Base-by-base conservation (phyloP, 2,329 filamentous ascomycete species). In the Fusarium zealandicum region DNA sequence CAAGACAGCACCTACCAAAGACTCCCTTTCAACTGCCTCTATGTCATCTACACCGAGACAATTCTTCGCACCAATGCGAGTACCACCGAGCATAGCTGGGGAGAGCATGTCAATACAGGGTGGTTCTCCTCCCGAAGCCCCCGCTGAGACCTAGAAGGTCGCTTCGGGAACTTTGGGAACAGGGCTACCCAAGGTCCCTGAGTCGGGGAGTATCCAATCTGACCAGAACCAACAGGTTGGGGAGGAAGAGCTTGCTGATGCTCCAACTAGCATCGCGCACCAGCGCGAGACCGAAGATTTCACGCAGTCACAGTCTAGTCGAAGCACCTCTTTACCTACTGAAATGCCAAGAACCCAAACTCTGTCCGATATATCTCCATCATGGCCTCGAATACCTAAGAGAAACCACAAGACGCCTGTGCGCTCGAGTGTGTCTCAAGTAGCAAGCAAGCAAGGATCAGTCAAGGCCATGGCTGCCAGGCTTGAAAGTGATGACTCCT, bases 381-480 rank as follows among this genome's bases (percentile, higher is more conserved):
- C 35, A 13, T 51, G 52, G 53, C 44, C 35, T 18, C 47, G 36
- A 3, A 13, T 58, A 5, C 43, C 61, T 3, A 63, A 45, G 12
- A 55, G 61, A 14, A 49, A 59, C 11, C 51, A 38, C 11, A 48
- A 42, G 7, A 38, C 45, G 1, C 40, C 44, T 4, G 41, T 51
- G 6, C 50, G 57, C 3, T 61, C 64, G 30, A 64, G 54, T 12
- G 42, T 64, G 30, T 52, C 59, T 3, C 60, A 59, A 7, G 55
- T 55, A 1, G 51, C 64, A 5, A 67, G 48, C 18, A 77, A 70
- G 17, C 58, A 49, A 53, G 65, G 67, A 16, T 68, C 72, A 3
- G 80, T 82, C 11, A 80, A 71, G 59, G 79, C 78, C 2, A 82
- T 84, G 73, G 76, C 81, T 4, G 81, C 81, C 30, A 74, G 77